Conservation (phyloP, 2,329 filamentous ascomycete genomes). For the Aspergillus flavus region DNA sequence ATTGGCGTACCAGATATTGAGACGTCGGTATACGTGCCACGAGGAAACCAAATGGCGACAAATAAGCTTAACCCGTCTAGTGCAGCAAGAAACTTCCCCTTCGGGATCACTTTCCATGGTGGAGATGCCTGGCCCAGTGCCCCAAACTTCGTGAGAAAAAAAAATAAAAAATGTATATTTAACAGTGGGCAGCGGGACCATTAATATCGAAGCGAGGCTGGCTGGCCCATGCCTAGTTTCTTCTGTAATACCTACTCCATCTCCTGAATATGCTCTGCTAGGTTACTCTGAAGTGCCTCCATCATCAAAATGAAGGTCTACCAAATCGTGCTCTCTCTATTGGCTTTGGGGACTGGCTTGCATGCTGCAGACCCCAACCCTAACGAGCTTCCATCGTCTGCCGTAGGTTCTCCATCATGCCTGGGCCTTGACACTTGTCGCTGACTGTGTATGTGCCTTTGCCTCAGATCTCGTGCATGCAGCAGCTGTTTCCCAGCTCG, state of each 20-base stretch:
- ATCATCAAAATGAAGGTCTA: neutral
- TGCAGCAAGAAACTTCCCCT: neutral
- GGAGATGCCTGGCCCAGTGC: neutral
- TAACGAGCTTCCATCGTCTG: neutral
- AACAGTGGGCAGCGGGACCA: neutral
- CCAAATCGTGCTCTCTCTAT: neutral
- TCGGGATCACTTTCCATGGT: neutral
- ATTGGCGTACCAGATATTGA: neutral
- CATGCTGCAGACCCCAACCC: neutral
- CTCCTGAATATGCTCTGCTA: neutral
- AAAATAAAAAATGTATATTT: neutral
- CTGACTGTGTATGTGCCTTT: neutral
- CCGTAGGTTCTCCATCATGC: neutral
- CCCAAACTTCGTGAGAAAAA: neutral
- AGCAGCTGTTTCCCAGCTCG: neutral
- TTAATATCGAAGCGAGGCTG: neutral
- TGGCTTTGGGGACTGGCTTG: neutral
- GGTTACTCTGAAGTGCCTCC: neutral
- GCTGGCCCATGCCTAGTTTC: neutral
- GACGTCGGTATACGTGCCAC: neutral
- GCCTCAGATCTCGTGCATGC: neutral
- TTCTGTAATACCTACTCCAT: neutral
- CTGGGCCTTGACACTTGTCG: too few relatives aligned
- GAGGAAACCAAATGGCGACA: neutral
- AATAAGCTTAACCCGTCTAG: slow-evolving; percentile 7